A percentile compares a stretch with the other conserved stretches of the same genome.
Evolutionary conservation across 2,329 filamentous ascomycete genomes (phyloP).

Genomic region (Verticillium longisporum): DNA sequence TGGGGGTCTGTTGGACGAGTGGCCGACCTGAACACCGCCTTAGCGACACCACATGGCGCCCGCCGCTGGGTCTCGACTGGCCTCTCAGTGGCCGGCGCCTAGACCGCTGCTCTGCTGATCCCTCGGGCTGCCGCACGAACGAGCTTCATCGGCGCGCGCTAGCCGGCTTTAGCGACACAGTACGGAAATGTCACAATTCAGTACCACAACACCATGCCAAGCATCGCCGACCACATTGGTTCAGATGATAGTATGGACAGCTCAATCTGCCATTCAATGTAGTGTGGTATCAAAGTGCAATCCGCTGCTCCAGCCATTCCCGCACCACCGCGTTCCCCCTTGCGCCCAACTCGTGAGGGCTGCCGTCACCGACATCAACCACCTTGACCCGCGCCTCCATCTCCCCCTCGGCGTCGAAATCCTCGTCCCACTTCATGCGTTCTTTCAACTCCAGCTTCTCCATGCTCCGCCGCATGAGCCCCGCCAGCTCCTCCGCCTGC

Average conservation of each 20-base stretch:
- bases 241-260: no score
- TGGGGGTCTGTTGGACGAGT: background rate
- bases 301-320: slow-evolving; percentile 21
- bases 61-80: background rate
- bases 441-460: slow-evolving; percentile 37
- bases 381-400: slow-evolving; percentile 32
- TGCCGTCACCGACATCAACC: slow-evolving; percentile 23
- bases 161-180: background rate
- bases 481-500: slow-evolving; percentile 40
- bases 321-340: slow-evolving; percentile 18
- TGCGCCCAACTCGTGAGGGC: slow-evolving; percentile 17
- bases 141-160: background rate
- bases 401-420: slow-evolving; percentile 22
- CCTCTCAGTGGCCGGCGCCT: background rate
- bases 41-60: background rate
- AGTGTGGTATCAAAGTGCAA: background rate
- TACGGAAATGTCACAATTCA: background rate
- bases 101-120: background rate
- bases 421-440: slow-evolving; percentile 32
- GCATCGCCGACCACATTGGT: background rate
- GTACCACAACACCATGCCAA: background rate
- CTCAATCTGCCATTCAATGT: background rate
- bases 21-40: background rate
- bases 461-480: slow-evolving; percentile 42
- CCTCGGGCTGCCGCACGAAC: background rate